Conservation (phyloP, 441 rosid genomes). For the Lagerstroemia fauriei region DNA sequence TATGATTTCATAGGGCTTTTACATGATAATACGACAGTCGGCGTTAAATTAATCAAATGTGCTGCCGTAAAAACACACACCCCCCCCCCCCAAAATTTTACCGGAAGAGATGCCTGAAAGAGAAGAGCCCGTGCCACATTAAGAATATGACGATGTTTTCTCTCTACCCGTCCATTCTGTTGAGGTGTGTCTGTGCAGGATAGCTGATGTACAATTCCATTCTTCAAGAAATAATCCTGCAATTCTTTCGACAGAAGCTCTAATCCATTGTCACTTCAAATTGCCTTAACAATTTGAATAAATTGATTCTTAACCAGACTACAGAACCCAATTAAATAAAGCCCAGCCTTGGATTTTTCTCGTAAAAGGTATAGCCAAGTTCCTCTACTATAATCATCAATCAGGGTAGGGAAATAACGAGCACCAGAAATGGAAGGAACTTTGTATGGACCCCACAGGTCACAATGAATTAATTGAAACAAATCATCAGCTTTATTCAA, state of each 20-base stretch:
- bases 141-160: neutral
- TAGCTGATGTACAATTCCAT: neutral
- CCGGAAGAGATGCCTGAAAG: neutral
- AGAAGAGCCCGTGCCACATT: neutral
- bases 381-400: constrained; percentile 4
- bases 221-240: neutral
- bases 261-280: neutral
- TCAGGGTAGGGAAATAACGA: neutral
- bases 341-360: neutral
- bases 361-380: neutral
- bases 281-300: no score
- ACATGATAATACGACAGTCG: neutral
- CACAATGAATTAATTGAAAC: neutral
- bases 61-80: neutral
- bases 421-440: neutral
- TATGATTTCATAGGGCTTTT: no score
- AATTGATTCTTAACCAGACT: neutral
- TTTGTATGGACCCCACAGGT: neutral
- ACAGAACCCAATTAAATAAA: neutral
- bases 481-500: neutral
- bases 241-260: neutral
- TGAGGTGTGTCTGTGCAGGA: neutral
- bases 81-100: neutral
- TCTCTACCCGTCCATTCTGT: neutral
- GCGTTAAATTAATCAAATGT: no score